Evolutionary conservation across 2,329 filamentous ascomycete genomes (phyloP), one percentile per base, ranked within the genome.

Genomic region (Dryadomyces quercus-mongolicae): DNA sequence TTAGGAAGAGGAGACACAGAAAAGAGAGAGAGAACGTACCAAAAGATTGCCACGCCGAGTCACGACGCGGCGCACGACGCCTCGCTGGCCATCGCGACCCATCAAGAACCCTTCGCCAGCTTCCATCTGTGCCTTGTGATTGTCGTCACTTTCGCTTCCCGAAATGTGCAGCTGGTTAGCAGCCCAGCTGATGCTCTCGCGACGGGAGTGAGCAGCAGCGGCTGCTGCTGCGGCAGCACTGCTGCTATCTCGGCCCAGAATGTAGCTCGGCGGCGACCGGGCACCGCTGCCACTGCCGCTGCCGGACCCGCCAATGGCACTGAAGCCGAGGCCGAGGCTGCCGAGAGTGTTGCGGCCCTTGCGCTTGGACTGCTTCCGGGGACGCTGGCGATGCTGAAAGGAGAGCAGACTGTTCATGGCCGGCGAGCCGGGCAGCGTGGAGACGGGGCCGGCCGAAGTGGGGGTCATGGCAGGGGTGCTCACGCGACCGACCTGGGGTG

Each of bases 161-260:
- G 81, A 84, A 42, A 96, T 85, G 59, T 93, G 85, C 20, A 96
- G 71, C 62, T 95, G 89, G 60, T 93, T 91, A 16, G 91, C 91
- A 42, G 91, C 89, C 73, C 93, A 83, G 60, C 88, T 94, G 57
- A 97, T 83, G 66, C 89, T 95, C 68, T 96, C 91, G 46, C 92
- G 78, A 47, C 92, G 78, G 9, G 85, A 77, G 43, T 77, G 73
- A 4, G 71, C 59, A 16, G 40, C 40, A 5, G 40, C 16, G 9
- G 40, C 43, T 51, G 31, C 38, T 56, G 57, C 42, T 5, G 42
- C 40, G 5, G 46, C 34, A 1, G 15, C 18, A 18, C 7, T 10
- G 43, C 20, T 36, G 25, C 21, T 49, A 34, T 54, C 55, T 0
- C 54, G 46, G 3, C 42, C 56, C 13, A 56, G 49, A 1, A 68